Evolutionary conservation across 2,329 filamentous ascomycete genomes (phyloP), one percentile per base, ranked within the genome.

Genomic region (Colletotrichum sp.): DNA sequence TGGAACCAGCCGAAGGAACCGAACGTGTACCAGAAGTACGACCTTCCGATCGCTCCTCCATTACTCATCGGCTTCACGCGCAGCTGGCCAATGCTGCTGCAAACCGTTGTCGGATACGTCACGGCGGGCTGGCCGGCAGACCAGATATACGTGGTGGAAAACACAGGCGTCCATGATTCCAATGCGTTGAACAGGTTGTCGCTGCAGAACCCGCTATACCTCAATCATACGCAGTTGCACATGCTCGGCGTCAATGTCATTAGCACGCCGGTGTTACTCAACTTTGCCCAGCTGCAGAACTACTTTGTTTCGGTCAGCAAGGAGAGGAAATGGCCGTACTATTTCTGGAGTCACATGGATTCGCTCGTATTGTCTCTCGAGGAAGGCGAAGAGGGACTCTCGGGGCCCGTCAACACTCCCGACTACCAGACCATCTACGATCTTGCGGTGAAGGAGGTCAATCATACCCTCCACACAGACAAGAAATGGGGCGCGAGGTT

Each of bases 61-160:
- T 84, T 92, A 6, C 84, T 92, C 59, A 90, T 92, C 73, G 89
- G 90, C 18, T 93, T 92, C 83, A 91, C 90, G 1, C 85, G 90
- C 39, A 88, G 88, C 74, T 91, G 88, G 87, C 86, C 87, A 5
- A 83, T 92, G 75, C 84, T 92, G 6, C 85, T 90, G 32, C 91
- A 92, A 81, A 84, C 87, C 2, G 88, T 92, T 1, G 86, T 91
- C 12, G 88, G 86, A 7, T 92, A 92, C 81, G 88, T 92, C 77
- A 89, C 90, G 2, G 89, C 89, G 3, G 91, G 90, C 62, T 92
- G 90, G 90, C 91, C 90, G 2, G 82, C 89, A 0, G 84, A 85
- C 34, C 87, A 92, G 77, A 91, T 92, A 74, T 89, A 89, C 75
- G 87, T 92, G 3, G 82, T 92, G 26, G 91, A 92, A 79, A 92